Evolutionary conservation across 208 protist genomes (phyloP), one percentile per base, ranked within the genome.

Genomic region (Acanthamoeba sp.): DNA sequence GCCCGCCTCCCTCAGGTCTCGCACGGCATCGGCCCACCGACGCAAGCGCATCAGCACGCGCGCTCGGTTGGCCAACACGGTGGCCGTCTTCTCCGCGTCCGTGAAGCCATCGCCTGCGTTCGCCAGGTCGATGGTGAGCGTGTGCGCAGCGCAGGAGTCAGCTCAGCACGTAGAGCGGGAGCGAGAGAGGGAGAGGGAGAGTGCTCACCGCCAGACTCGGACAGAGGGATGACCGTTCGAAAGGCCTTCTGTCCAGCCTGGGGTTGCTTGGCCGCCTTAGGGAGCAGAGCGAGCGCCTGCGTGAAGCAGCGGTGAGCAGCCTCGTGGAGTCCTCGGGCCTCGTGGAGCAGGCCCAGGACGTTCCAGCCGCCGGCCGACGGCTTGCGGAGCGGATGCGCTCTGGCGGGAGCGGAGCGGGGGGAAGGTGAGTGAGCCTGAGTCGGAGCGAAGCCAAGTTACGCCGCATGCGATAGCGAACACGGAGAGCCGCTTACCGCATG

Each of bases 301-400:
- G 78, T 87, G 78, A 87, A 87, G 45, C 78, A 87, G 78, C 78
- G 78, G 42, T 40, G 45, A 9, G 78, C 42, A 29, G 78, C 78
- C 45, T 87, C 45, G 48, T 87, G 29, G 45, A 87, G n/a, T 20
- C 78, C 78, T 24, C 78, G 38, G 1, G 78, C 78, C 48, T 87
- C 78, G 78, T 87, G 24, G 45, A 87, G 78, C 24, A 87, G 38
- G 24, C 78, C 78, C 42, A 87, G 45, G 7, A 87, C n/a, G 32
- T 87, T 87, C 78, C 78, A 87, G 7, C 78, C 78, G 5, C 78
- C 78, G 27, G 78, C 78, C 45, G 78, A 87, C 9, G 57, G 78
- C 48, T 87, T 87, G 38, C 20, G 20, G 4, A 59, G 38, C 22
- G 78, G 78, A 20, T 87, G 78, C 22, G 78, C 24, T 27, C 78